A percentile compares a stretch with the other conserved stretches of the same genome.
Evolutionary conservation across 1,284 basidiomycete species (phyloP).

Genomic region (Ustilago shanxiensis): DNA sequence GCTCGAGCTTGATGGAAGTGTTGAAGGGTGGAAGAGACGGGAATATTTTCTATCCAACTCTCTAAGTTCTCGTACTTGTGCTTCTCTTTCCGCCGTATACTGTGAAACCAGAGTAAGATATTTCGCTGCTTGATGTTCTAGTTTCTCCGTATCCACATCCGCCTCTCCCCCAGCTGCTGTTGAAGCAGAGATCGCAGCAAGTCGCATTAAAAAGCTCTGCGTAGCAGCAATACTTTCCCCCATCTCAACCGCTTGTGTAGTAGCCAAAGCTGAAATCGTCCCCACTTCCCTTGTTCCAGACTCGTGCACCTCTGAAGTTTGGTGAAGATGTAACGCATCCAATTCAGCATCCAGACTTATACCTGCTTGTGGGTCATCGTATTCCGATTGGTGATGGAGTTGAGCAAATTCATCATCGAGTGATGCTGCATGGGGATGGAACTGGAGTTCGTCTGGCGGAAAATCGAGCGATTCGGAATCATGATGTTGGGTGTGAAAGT

Average conservation of each 20-base stretch:
- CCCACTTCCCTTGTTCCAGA: no score
- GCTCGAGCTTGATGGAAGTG: neutral
- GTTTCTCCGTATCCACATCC: constrained; percentile 29
- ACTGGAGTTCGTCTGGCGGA: constrained; percentile 2
- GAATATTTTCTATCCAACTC: constrained; percentile 29
- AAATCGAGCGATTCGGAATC: neutral
- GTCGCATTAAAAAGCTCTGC: constrained; percentile 4
- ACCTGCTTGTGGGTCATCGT: neutral
- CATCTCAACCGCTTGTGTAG: neutral
- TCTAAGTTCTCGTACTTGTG: constrained; percentile 49
- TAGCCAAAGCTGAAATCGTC: neutral
- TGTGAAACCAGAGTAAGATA: constrained; percentile 38
- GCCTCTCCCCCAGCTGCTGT: neutral
- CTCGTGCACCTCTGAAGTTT: constrained; percentile 11
- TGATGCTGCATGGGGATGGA: neutral
- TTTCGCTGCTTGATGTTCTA: constrained; percentile 24
- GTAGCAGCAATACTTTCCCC: constrained; percentile 11
- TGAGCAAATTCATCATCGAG: constrained; percentile 2
- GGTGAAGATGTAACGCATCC: constrained; percentile 8
- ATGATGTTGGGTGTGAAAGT: neutral
- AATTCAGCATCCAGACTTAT: constrained; percentile 13
- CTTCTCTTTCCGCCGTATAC: constrained; percentile 29
- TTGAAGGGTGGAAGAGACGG: neutral
- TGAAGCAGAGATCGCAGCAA: constrained; percentile 6
- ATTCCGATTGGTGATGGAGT: neutral